Percentiles rank a stretch among this genome's conserved stretches.
phyloP scores from a whole-genome alignment of 2,329 filamentous ascomycete genomes.

The Orbilia ellipsospora region DNA sequence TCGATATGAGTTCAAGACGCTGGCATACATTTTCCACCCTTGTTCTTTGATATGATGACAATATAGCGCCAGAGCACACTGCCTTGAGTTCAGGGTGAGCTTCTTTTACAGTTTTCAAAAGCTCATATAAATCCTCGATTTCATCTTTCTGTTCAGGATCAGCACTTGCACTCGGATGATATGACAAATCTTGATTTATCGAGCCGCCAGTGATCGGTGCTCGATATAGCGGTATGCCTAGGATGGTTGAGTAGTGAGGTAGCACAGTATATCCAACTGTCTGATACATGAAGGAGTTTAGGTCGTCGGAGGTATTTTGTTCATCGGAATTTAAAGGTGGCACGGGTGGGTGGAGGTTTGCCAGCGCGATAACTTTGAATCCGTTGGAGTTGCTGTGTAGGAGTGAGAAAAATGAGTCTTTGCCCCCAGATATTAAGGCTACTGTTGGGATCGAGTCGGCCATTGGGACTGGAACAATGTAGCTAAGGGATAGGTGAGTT shows the following conservation, averaged over 20 bases:
- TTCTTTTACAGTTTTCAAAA: constrained; percentile 75
- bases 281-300: constrained; percentile 99
- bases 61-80: constrained; percentile 87
- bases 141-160: constrained; percentile 70
- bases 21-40: constrained; percentile 90
- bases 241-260: constrained; percentile 81
- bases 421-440: constrained; percentile 92
- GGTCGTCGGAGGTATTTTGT: constrained; percentile 66
- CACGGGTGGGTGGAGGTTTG: constrained; percentile 78
- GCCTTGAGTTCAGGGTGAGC: constrained; percentile 85
- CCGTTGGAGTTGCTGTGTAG: constrained; percentile 89
- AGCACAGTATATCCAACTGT: constrained; percentile 91
- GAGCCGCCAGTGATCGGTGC: constrained; percentile 78
- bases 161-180: constrained; percentile 63
- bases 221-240: constrained; percentile 85
- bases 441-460: constrained; percentile 68
- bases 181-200: constrained; percentile 77
- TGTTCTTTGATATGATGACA: constrained; percentile 95
- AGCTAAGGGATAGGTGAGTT: constrained; percentile 1
- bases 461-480: constrained; percentile 60
- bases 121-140: constrained; percentile 83
- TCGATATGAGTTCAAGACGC: constrained; percentile 81
- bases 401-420: constrained; percentile 94
- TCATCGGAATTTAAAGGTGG: constrained; percentile 16
- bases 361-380: constrained; percentile 85